Evolutionary conservation across 345 rosid genomes (phyloP), one percentile per base, ranked within the genome.

Genomic region (Lenwebbia sp.): DNA sequence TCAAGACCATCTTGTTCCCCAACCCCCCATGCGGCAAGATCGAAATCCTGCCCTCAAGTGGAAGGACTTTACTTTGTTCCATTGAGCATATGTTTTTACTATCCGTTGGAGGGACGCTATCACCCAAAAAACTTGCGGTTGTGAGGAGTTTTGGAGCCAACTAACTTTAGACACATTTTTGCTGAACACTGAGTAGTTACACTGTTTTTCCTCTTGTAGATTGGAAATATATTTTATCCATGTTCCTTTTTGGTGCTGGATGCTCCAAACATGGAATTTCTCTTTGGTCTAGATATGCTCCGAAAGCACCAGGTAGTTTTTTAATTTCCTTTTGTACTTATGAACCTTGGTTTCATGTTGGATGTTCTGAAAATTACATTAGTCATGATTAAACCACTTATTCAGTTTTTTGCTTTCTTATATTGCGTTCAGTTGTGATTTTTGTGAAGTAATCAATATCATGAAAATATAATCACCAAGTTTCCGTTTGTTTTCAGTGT

Each of bases 241-340:
- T 97, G 99, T 90, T 93, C 99, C 86, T 97, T 97, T 65, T 86
- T 93, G 93, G 99, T 97, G 51, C 87, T 97, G 94, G 99, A 97
- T 89, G 88, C 99, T 17, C 96, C 99, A 58, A 96, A 96, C 87
- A 96, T 96, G 99, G 99, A 97, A 88, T 97, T 97, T 88, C 94
- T 97, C 6, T 97, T 97, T 85, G 99, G 99, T 86, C 94, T 97
- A 85, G 99, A 97, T 93, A 97, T 97, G 99, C 99, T 97, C 30
- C 97, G 99, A 83, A 97, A 97, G 95, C 99, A 97, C 92, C 99
- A 97, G 96, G 99, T 97, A 91, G 26, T 84, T 70, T 65, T 88
- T 84, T 37, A 85, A 83, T 81, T 41, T 55, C 75, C 55, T 23
- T 86, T 23, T 41, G 30, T 54, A 54, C 37, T 78, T 15, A 30